Evolutionary conservation across 2,329 filamentous ascomycete species (phyloP).

Genomic region (Colletotrichum sp.): DNA sequence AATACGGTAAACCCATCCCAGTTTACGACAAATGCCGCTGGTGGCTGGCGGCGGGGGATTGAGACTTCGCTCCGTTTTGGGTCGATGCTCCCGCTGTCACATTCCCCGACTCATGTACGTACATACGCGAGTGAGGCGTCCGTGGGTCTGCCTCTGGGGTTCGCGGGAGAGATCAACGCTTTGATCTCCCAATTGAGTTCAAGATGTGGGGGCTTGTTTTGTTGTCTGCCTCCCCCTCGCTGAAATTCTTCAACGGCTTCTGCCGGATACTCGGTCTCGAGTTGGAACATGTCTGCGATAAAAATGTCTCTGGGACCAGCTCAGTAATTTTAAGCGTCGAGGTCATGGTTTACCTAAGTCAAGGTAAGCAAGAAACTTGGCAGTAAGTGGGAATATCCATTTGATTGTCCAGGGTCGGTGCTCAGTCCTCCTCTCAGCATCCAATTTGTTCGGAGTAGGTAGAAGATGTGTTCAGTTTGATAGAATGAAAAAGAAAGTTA

Average conservation of each 20-base stretch:
- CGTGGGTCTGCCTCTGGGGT: background rate
- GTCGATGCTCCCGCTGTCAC: background rate
- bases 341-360: background rate
- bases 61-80: background rate
- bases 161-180: background rate
- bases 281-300: background rate
- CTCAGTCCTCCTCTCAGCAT: background rate
- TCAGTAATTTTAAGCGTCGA: background rate
- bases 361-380: background rate
- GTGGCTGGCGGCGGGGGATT: background rate
- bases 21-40: background rate
- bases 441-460: background rate
- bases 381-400: background rate
- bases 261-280: background rate
- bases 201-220: background rate
- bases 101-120: background rate
- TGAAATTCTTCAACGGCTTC: background rate
- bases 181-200: background rate
- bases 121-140: background rate
- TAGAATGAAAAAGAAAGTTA: fast-evolving
- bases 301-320: background rate
- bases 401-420: background rate
- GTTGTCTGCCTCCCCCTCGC: background rate
- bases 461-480: background rate
- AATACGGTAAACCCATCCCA: background rate